Evolutionary conservation across 2,329 filamentous ascomycete genomes (phyloP).

Genomic region (Xylariaceae sp.): DNA sequence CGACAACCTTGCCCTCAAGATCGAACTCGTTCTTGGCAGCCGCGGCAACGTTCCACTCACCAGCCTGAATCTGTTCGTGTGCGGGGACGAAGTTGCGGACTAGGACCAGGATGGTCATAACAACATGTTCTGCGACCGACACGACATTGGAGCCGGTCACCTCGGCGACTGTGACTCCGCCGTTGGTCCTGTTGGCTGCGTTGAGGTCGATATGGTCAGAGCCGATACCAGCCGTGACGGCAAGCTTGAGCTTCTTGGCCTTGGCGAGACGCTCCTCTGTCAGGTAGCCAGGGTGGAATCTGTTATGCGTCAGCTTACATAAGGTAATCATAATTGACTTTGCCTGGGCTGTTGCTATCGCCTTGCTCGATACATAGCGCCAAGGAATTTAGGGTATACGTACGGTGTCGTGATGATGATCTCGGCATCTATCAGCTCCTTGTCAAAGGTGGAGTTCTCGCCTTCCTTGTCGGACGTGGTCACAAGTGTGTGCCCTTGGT

Average conservation of each 20-base stretch:
- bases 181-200: conserved; percentile 97
- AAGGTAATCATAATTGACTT: not conserved
- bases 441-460: conserved; percentile 89
- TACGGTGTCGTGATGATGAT: conserved; percentile 99
- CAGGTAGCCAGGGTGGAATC: conserved; percentile 98
- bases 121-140: conserved; percentile 96
- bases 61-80: conserved; percentile 87
- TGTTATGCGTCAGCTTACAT: conserved; percentile 45
- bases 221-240: conserved; percentile 95
- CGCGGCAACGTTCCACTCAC: conserved; percentile 94
- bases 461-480: conserved; percentile 99
- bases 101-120: conserved; percentile 97
- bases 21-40: conserved; percentile 99
- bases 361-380: conserved; percentile 8
- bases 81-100: conserved; percentile 99
- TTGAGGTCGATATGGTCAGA: conserved; percentile 98
- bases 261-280: conserved; percentile 94
- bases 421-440: conserved; percentile 95
- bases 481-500: conserved; percentile 92
- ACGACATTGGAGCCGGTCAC: conserved; percentile 98
- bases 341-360: not conserved
- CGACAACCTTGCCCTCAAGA: conserved; percentile 95
- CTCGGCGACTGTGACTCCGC: conserved; percentile 94
- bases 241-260: conserved; percentile 98
- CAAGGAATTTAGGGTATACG: conserved; percentile 39